Evolutionary conservation across 345 rosid species (phyloP).

Genomic region (Gossypium australe): DNA sequence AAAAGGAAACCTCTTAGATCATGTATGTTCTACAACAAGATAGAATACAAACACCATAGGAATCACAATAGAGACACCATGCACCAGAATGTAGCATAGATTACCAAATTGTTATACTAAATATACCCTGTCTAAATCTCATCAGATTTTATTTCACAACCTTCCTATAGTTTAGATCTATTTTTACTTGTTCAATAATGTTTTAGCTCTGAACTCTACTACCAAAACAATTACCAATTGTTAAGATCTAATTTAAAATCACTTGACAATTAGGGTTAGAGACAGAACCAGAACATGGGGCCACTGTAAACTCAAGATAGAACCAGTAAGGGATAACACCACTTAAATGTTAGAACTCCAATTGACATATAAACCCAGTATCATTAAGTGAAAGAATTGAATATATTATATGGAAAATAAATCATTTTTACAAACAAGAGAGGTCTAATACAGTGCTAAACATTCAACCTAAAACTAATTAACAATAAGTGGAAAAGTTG

Average conservation of each 20-base stretch:
- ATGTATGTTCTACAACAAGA: not conserved
- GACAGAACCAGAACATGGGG: not conserved
- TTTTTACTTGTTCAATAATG: not conserved
- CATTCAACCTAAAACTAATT: not conserved
- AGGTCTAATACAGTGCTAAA: not conserved
- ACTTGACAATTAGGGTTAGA: not conserved
- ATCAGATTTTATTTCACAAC: not conserved
- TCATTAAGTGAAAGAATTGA: not conserved
- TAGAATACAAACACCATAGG: not conserved
- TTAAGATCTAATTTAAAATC: not conserved
- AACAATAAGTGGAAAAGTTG: not conserved
- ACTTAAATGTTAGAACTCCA: not conserved
- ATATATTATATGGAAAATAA: not conserved
- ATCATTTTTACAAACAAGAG: not conserved
- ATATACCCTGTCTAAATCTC: not conserved
- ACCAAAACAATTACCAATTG: not conserved
- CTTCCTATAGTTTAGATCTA: not conserved
- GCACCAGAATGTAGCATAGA: not conserved
- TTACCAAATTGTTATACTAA: not conserved
- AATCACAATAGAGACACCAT: not conserved
- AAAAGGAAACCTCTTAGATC: constrained; percentile 2
- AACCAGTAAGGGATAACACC: not conserved
- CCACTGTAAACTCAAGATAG: not conserved
- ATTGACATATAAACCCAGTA: not conserved
- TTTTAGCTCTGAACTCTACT: not conserved